Evolutionary conservation across 371 early-diverging fungal genomes (phyloP).

Genomic region (Capillidium rhysosporum): DNA sequence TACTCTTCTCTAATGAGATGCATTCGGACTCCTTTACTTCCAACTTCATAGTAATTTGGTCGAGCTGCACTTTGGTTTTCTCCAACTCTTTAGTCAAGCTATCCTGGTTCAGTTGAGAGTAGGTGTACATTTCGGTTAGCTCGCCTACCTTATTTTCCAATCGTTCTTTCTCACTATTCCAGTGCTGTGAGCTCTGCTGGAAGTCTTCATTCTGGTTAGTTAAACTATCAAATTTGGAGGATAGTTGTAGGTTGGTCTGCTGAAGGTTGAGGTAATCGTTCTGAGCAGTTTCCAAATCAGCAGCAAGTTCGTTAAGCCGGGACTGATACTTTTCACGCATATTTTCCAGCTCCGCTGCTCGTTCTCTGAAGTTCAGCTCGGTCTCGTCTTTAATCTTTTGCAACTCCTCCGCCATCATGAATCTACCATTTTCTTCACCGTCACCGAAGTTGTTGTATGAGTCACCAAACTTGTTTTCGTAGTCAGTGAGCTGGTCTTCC

Average conservation of each 20-base stretch:
- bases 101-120: slow-evolving; percentile 21
- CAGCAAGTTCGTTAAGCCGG: slow-evolving; percentile 46
- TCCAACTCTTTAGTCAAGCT: slow-evolving; percentile 26
- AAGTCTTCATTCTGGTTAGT: slow-evolving; percentile 28
- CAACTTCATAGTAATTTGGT: slow-evolving; percentile 24
- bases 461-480: slow-evolving; percentile 20
- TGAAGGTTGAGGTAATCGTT: slow-evolving; percentile 32
- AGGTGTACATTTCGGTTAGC: slow-evolving; percentile 22
- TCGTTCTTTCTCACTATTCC: slow-evolving; percentile 48
- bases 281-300: slow-evolving; percentile 56
- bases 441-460: background rate
- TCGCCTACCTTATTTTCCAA: slow-evolving; percentile 35
- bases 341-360: slow-evolving; percentile 33
- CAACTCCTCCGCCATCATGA: slow-evolving; percentile 31
- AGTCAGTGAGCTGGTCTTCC: slow-evolving; percentile 41
- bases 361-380: slow-evolving; percentile 45
- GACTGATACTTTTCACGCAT: slow-evolving; percentile 47
- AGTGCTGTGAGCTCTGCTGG: slow-evolving; percentile 17
- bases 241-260: slow-evolving; percentile 32
- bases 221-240: slow-evolving; percentile 26
- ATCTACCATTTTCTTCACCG: background rate
- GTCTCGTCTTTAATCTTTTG: slow-evolving; percentile 36
- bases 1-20: slow-evolving; percentile 33
- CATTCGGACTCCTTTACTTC: slow-evolving; percentile 42
- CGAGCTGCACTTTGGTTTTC: slow-evolving; percentile 19